Percentiles rank a stretch among this genome's conserved stretches.
Conservation (phyloP, 495 filamentous ascomycete species). For the Daldinia vernicosa region DNA sequence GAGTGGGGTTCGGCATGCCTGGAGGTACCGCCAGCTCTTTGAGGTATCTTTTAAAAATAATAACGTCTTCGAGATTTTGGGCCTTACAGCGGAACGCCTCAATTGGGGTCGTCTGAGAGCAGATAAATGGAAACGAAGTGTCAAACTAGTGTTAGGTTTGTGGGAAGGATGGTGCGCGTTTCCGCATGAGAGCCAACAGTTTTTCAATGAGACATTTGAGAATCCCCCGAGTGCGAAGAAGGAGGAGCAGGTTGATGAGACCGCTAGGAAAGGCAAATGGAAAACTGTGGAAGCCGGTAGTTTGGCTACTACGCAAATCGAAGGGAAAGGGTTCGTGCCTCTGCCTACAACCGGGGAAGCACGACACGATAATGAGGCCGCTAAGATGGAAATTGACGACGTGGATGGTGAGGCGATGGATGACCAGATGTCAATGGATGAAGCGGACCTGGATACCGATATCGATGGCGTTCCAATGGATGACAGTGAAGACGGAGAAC, state of each 20-base stretch:
- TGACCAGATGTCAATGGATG: slow-evolving; percentile 56
- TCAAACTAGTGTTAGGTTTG: slow-evolving; percentile 73
- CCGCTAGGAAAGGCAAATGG: slow-evolving; percentile 71
- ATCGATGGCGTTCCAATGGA: slow-evolving; percentile 61
- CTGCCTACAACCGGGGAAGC: slow-evolving; percentile 28
- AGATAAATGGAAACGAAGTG: slow-evolving; percentile 90
- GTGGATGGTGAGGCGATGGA: slow-evolving; percentile 63
- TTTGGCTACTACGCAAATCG: slow-evolving; percentile 48
- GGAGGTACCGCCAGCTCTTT: slow-evolving; percentile 89
- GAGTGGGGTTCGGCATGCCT: slow-evolving; percentile 84
- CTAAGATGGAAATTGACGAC: slow-evolving; percentile 41
- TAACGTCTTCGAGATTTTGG: slow-evolving; percentile 82
- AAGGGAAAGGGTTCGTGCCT: slow-evolving; percentile 49
- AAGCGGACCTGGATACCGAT: slow-evolving; percentile 56
- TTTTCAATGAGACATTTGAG: slow-evolving; percentile 76
- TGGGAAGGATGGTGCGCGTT: slow-evolving; percentile 96
- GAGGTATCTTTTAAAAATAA: slow-evolving; percentile 75
- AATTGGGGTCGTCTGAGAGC: slow-evolving; percentile 84
- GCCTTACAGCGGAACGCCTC: slow-evolving; percentile 76
- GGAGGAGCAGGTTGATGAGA: slow-evolving; percentile 57
- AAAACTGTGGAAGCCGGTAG: slow-evolving; percentile 70
- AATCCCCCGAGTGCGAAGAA: slow-evolving; percentile 71
- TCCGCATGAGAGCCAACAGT: slow-evolving; percentile 74
- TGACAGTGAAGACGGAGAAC: slow-evolving; percentile 50
- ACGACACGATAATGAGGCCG: slow-evolving; percentile 34